Base-by-base conservation (phyloP, 208 protist species). In the Wallacemonas sp. region DNA sequence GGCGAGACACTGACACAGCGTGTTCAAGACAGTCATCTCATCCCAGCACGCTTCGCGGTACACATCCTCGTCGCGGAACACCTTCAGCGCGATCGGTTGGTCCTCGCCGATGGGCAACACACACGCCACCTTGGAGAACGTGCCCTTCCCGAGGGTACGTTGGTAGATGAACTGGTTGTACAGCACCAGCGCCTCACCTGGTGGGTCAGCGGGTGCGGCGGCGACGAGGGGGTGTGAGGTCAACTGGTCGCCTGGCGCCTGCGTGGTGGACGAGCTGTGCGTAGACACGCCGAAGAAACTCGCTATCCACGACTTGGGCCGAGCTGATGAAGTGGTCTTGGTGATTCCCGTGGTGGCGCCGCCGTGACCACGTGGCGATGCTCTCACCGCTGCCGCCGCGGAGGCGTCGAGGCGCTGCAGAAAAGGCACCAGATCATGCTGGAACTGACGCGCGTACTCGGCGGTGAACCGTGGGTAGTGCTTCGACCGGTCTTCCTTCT, bases 11-110 rank as follows among this genome's bases (percentile, higher is more conserved):
- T 61, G 44, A 58, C 76, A 81, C 3, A 85, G 55, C 26, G 71
- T 60, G 21, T 61, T 29, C 10, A 91, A 68, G 9, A 89, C 78
- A 2, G 59, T 69, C 44, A 86, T 66, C 67, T 93, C 87, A 59
- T 93, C 84, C 71, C 77, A 87, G 66, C 80, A 89, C 15, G 87
- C 84, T 50, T 87, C 77, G 39, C 73, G 64, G 71, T 93, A 91
- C 52, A 66, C 63, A 22, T 77, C 63, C 63, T 87, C 80, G 54
- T 89, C 73, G 21, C 87, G 83, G 62, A 93, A 91, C 19, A 93
- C 79, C 71, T 93, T 93, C 22, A 93, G 64, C 15, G 87, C 87
- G 19, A 83, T 81, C 9, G 53, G 53, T 36, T 63, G 54, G 17
- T 53, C 61, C 21, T 30, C 39, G 58, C 19, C 22, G 13, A 19